Base-by-base conservation (phyloP, 2,329 filamentous ascomycete genomes). In the Aspergillus uvarum region DNA sequence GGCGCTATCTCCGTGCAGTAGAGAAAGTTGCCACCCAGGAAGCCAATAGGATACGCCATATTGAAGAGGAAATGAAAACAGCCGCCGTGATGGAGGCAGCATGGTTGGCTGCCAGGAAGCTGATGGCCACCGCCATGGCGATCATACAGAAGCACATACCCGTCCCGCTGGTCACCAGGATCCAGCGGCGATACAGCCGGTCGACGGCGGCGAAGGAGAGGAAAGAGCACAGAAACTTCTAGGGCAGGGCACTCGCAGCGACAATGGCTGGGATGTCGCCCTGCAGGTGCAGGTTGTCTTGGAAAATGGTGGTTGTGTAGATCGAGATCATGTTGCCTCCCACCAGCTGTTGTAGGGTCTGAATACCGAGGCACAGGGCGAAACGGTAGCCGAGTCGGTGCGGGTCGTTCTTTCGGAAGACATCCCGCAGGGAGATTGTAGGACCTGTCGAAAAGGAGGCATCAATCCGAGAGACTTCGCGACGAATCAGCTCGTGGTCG, bases 21-120 rank as follows among this genome's bases (percentile, higher is more conserved):
- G 12, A 70, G 38, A 83, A 84, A 88, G 0, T 85, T 85, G n/a
- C 85, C 78, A 11, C 84, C 83, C 2, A 86, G 69, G 83, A 84
- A 87, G 0, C 83, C 86, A 0, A 85, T 83, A 12, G 85, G 86
- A 61, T 87, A 88, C 59, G 85, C 86, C 1, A 85, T 83, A 62
- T 87, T 88, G 74, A 87, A 89, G 4, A 85, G 82, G 72, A 88
- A 89, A 88, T 65, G 48, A 70, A 70, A 16, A 59, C 58, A 2
- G 62, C 67, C 2, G 63, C 63, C 22, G 49, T 60, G 38, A 67
- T 60, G 1, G 63, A 65, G 2, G 61, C 60, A 3, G 47, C 10
- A 5, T 58, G 44, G 44, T 64, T 63, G 21, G 47, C 49, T 3
- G 42, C 66, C 42, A 72, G 63, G 54, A 74, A 77, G 26, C 71